Evolutionary conservation across 371 early-diverging fungal species (phyloP), one percentile per base, ranked within the genome.

Genomic region (Lichtheimia ramosa): DNA sequence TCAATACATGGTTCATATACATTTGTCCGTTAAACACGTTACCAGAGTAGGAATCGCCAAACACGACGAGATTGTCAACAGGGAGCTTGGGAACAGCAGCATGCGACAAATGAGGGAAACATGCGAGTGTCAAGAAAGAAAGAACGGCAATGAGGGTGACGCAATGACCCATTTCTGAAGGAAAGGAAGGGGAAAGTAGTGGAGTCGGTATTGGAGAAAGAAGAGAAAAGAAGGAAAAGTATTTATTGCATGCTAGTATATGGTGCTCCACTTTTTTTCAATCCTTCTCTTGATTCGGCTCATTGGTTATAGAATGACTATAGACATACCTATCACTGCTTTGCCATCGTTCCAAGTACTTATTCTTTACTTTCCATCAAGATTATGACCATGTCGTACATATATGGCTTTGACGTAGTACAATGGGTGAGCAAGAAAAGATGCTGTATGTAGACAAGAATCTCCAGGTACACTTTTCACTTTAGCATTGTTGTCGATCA

Each of bases 1-100:
- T 34, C 8, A 59, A 14, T 8, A 34, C 16, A 48, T 27, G 39
- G 5, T 16, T 27, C n/a, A n/a, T 52, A n/a, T 15, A 14, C 13
- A 52, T 7, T 43, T n/a, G 4, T 2, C 23, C 3, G 1, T 8
- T 7, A 15, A 10, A 34, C 10, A 34, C 34, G 21, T 53, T 74
- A 75, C 79, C 79, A 58, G 79, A 73, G 68, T 75, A 71, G n/a
- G 74, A 73, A 54, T 79, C 79, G 34, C 79, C 79, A 62, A 79
- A 79, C 12, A 79, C 72, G 6, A 79, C 76, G 14, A 79, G 53
- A 41, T 74, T 71, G 23, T 70, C 70, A 1, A 34, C 34, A 8
- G 34, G 34, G 10, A 74, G 58, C 12, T 49, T 53, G 48, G 51
- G 43, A n/a, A 46, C 46, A 18, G 27, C 24, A 2, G 56, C 56